Base-by-base conservation (phyloP, 768 basidiomycete species). In the Lactarius quietus region DNA sequence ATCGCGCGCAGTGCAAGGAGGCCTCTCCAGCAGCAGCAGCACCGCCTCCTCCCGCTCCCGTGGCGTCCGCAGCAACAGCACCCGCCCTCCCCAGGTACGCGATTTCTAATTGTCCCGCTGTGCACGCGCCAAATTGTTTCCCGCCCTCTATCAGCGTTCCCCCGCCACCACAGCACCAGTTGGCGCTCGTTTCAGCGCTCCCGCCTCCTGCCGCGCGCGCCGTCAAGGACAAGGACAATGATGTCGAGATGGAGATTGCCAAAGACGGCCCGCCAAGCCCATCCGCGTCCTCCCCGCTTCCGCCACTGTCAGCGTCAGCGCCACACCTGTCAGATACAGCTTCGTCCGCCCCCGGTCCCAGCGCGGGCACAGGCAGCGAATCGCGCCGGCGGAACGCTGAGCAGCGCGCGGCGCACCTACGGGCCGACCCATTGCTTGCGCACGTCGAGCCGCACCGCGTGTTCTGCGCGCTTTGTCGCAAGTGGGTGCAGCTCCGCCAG, bases 401-500 rank as follows among this genome's bases (percentile, higher is more conserved):
- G 71, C 89, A 92, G 74, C 85, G 90, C 35, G 88, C 87, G 0
- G 87, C 87, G 12, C 84, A 84, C 2, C 80, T 93, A 39, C 80
- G 86, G 7, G 83, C 85, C 1, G 91, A 93, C 74, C 71, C 76
- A 0, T 78, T 90, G 8, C 83, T 91, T 60, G 82, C 81, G 23
- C 81, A 84, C 62, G 90, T 92, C 38, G 89, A 92, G 70, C 86
- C 88, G 0, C 73, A 73, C 61, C 73, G 75, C 17, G 88, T 92
- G 0, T 90, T 91, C 69, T 93, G 90, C 72, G 78, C 80, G 3
- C 74, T 92, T 1, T 93, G 91, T 72, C 79, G 83, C 71, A 91
- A 92, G 74, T 92, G 90, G 90, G 89, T 92, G 1, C 90, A 92
- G 74, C 79, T 92, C 23, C 75, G 90, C 48, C 89, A 90, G 73